Conservation (phyloP, 495 filamentous ascomycete genomes). For the Stereocaulon alpinum region DNA sequence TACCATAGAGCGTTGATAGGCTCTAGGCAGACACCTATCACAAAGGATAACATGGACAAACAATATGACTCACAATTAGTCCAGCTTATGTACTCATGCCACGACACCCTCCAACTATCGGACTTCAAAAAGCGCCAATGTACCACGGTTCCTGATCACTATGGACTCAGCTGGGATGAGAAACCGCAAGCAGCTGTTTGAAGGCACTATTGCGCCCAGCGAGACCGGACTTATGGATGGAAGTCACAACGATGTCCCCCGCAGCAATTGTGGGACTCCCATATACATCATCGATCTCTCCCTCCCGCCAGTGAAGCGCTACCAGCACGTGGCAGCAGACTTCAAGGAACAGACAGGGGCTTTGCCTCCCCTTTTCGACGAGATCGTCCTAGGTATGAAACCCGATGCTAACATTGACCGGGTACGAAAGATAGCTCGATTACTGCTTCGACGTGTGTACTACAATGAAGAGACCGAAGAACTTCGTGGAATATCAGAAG, state of each 20-base stretch:
- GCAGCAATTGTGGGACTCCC: slow-evolving; percentile 21
- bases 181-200: neutral
- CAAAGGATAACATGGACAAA: too few species aligned
- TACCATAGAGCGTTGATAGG: too few species aligned
- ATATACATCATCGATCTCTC: slow-evolving; percentile 49
- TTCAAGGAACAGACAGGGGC: slow-evolving; percentile 34
- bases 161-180: slow-evolving; percentile 7
- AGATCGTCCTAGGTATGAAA: slow-evolving; percentile 25
- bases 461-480: slow-evolving; percentile 50
- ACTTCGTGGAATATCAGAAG: slow-evolving; percentile 45
- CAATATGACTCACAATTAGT: too few species aligned
- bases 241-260: neutral
- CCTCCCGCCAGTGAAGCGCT: slow-evolving; percentile 44
- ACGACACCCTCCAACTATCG: too few species aligned
- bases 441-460: slow-evolving; percentile 41
- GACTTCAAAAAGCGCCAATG: too few species aligned
- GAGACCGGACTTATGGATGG: neutral
- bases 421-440: slow-evolving; percentile 31
- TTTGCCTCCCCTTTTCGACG: slow-evolving; percentile 41
- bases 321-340: slow-evolving; percentile 36
- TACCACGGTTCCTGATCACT: neutral
- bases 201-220: neutral
- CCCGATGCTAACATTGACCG: slow-evolving; percentile 23
- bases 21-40: too few species aligned
- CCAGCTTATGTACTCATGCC: too few species aligned